Conservation (phyloP, 2,329 filamentous ascomycete species). For the Diaporthe citriasiana region DNA sequence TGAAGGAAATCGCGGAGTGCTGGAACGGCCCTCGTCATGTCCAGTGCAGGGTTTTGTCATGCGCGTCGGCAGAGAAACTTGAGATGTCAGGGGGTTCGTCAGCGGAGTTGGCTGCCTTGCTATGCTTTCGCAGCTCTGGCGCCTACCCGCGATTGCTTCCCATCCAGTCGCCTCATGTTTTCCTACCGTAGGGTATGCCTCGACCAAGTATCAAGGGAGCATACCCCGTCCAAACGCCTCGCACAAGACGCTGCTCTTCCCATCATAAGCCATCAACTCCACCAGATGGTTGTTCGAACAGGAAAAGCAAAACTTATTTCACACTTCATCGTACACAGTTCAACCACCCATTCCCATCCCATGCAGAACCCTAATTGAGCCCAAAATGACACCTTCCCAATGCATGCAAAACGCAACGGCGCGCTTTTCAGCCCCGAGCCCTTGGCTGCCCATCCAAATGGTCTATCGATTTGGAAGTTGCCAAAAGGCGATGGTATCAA, state of each 20-base stretch:
- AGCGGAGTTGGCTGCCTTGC: slow-evolving; percentile 37
- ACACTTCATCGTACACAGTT: slow-evolving; percentile 43
- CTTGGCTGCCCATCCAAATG: slow-evolving; percentile 13
- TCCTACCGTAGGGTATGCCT: slow-evolving; percentile 15
- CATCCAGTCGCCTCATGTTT: slow-evolving; percentile 28
- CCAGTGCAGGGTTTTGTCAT: slow-evolving; percentile 31
- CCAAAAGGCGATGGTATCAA: slow-evolving; percentile 40
- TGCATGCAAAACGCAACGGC: slow-evolving; percentile 42
- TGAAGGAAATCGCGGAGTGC: slow-evolving; percentile 14
- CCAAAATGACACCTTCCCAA: slow-evolving; percentile 41
- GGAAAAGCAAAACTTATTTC: slow-evolving; percentile 33
- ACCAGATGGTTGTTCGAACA: slow-evolving; percentile 21
- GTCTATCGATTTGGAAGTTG: slow-evolving; percentile 21
- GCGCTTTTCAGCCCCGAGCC: slow-evolving; percentile 41
- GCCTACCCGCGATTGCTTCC: slow-evolving; percentile 33
- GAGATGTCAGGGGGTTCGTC: slow-evolving; percentile 21
- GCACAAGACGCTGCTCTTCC: slow-evolving; percentile 13
- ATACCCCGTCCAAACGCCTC: slow-evolving; percentile 7
- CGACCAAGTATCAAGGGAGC: neutral
- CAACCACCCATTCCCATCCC: slow-evolving; percentile 38
- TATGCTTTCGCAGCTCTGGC: slow-evolving; percentile 40
- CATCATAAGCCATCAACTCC: slow-evolving; percentile 28
- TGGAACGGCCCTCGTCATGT: slow-evolving; percentile 35
- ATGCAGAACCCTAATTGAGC: slow-evolving; percentile 40
- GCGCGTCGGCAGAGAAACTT: slow-evolving; percentile 28